These are phyloP conservation scores for Dothideomycetidae sp. DNA, from an alignment of 2,329 filamentous ascomycete species.

Conservation along the genomic window DNA sequence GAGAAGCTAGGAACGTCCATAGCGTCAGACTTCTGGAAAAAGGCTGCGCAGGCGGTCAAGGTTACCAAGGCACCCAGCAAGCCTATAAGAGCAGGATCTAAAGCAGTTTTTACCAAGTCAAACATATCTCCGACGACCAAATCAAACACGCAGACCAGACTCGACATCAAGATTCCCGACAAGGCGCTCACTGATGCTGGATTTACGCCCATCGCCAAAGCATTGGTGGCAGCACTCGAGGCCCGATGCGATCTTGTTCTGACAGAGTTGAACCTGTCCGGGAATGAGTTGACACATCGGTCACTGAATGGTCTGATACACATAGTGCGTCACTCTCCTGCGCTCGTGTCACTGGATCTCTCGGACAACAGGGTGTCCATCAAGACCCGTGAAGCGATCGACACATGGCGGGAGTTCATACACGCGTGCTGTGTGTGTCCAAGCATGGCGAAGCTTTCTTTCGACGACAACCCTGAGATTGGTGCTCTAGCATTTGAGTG, in stretches of 20 bases:
- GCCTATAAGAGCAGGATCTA: conserved; percentile 5
- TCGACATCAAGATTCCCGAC: conserved; percentile 33
- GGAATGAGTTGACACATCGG: conserved; percentile 30
- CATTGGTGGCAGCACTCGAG: conserved; percentile 27
- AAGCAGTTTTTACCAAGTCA: conserved; percentile 8
- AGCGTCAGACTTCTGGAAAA: conserved; percentile 29
- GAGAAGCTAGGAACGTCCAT: conserved; percentile 32
- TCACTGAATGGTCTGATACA: conserved; percentile 29
- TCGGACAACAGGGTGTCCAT: conserved; percentile 33
- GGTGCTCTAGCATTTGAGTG: conserved; percentile 33
- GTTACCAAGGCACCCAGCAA: conserved; percentile 13
- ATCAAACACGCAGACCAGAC: conserved; percentile 13
- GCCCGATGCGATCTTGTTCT: conserved; percentile 22
- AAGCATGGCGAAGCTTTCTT: conserved; percentile 30
- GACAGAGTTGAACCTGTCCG: conserved; percentile 32
- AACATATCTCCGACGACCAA: conserved; percentile 11
- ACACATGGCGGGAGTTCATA: conserved; percentile 32
- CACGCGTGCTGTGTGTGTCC: conserved; percentile 29
- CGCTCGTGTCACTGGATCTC: conserved; percentile 34
- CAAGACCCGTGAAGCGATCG: conserved; percentile 22
- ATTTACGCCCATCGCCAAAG: conserved; percentile 28
- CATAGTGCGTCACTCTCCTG: conserved; percentile 29
- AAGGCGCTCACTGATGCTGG: conserved; percentile 35
- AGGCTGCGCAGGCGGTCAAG: conserved; percentile 18
- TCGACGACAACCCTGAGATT: conserved; percentile 30